Percentiles rank a stretch among this genome's conserved stretches.
Conservation (phyloP, 2,329 filamentous ascomycete genomes). For the Dothistroma pini region DNA sequence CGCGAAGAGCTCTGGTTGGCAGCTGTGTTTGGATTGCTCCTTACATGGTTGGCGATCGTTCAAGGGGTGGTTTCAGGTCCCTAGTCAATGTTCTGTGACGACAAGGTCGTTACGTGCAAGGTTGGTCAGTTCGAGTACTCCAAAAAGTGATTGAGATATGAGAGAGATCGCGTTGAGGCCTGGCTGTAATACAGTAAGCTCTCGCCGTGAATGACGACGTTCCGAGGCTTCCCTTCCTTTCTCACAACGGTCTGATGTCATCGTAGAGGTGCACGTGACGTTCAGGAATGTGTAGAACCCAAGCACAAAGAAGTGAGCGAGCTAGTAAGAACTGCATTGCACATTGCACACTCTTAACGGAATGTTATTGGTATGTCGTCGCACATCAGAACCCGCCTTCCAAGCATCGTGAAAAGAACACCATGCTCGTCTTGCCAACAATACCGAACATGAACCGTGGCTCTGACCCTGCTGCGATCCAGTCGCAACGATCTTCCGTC, state of each 20-base stretch:
- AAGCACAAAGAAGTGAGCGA: background rate
- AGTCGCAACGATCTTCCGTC: no score
- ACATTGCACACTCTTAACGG: no score
- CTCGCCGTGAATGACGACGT: background rate
- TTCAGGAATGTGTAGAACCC: background rate
- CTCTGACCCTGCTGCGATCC: no score
- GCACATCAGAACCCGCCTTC: no score
- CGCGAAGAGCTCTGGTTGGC: background rate
- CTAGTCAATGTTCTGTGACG: background rate
- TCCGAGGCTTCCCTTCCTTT: background rate
- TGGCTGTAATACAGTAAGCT: background rate
- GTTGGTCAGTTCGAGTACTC: background rate
- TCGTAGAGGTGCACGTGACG: background rate
- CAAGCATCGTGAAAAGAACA: no score
- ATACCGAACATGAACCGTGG: no score
- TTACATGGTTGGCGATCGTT: slow-evolving; percentile 17
- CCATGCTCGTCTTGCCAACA: no score
- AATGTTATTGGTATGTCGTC: no score
- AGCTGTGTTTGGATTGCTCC: background rate
- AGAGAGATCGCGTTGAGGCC: background rate
- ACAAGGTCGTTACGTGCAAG: background rate
- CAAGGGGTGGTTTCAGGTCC: background rate
- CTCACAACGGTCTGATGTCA: background rate
- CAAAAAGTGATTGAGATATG: background rate
- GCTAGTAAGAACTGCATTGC: no score